These are phyloP conservation scores for Rhodosporidiobolus odoratus DNA, from an alignment of 768 basidiomycete species.

Conservation along the genomic window DNA sequence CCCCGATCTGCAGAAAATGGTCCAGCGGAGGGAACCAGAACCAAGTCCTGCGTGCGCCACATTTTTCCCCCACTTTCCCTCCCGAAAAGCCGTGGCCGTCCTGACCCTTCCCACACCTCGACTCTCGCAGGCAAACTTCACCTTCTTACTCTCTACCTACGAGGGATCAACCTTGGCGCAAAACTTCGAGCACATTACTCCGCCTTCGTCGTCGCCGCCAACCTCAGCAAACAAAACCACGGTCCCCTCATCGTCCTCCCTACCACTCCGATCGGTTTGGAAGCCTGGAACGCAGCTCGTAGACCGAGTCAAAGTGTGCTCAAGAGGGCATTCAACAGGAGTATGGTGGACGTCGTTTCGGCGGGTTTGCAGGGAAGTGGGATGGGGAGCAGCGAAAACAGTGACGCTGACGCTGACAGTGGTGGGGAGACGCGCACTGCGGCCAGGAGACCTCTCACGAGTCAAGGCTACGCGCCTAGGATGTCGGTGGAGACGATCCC, in stretches of 20 bases:
- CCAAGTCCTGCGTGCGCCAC: constrained; percentile 8
- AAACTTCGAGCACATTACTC: constrained; percentile 16
- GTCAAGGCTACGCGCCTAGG: background rate
- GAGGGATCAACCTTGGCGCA: constrained; percentile 18
- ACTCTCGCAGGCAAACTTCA: constrained; percentile 15
- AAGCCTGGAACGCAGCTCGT: constrained; percentile 33
- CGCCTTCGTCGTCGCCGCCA: constrained; percentile 29
- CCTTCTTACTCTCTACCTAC: constrained; percentile 23
- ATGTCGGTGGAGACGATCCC: background rate
- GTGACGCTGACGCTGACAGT: constrained; percentile 1
- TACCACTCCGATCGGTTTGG: constrained; percentile 6
- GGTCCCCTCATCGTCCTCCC: constrained; percentile 21
- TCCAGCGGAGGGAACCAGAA: constrained; percentile 18
- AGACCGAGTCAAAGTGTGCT: constrained; percentile 12
- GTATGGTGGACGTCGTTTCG: background rate
- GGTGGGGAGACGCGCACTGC: background rate
- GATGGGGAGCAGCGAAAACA: constrained; percentile 10
- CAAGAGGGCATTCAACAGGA: constrained; percentile 10
- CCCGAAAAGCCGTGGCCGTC: too few relatives aligned
- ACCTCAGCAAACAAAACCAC: constrained; percentile 1
- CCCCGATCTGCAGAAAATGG: constrained; percentile 23
- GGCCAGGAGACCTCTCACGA: background rate
- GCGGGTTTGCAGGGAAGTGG: background rate
- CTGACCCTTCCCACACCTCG: background rate
- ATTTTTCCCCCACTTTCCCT: background rate